These are phyloP conservation scores for Kwoniella heveanensis DNA, from an alignment of 768 basidiomycete species.

Conservation along the genomic window DNA sequence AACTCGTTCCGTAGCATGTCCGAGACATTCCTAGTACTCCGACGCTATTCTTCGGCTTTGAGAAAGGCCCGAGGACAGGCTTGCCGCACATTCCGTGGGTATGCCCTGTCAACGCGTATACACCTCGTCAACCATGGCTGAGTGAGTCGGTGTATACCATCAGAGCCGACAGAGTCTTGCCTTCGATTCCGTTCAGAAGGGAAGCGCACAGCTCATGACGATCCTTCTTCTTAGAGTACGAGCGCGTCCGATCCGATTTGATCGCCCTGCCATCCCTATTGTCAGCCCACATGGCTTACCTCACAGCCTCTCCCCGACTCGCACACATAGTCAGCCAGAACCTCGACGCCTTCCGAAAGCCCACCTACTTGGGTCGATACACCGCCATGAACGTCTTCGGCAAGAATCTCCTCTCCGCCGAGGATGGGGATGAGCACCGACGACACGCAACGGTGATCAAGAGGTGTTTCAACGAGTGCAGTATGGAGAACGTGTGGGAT, in stretches of 20 bases:
- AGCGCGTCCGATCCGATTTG: constrained; percentile 28
- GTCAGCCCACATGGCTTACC: constrained; percentile 28
- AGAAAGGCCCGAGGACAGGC: constrained; percentile 24
- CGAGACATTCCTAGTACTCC: constrained; percentile 27
- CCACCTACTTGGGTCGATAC: constrained; percentile 24
- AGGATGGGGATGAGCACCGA: constrained; percentile 32
- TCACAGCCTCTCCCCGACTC: constrained; percentile 20
- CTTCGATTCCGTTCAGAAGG: too few relatives aligned
- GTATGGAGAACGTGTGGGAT: constrained; percentile 30
- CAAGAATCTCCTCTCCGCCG: constrained; percentile 22
- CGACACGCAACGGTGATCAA: constrained; percentile 33
- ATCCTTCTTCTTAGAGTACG: constrained; percentile 26
- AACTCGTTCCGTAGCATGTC: constrained; percentile 26
- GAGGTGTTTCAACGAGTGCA: constrained; percentile 30
- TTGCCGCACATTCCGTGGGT: constrained; percentile 39
- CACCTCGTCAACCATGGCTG: constrained; percentile 33
- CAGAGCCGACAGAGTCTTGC: too few relatives aligned
- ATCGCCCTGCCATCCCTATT: constrained; percentile 24
- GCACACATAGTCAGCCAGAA: constrained; percentile 9
- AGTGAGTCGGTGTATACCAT: too few relatives aligned
- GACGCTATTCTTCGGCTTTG: constrained; percentile 32
- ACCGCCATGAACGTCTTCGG: constrained; percentile 32
- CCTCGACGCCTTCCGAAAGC: constrained; percentile 21
- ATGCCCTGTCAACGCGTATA: constrained; percentile 25
- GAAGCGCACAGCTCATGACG: too few relatives aligned